Percentiles rank a stretch among this genome's conserved stretches.
phyloP scores from a whole-genome alignment of 495 filamentous ascomycete species.

The Aspergillus cavernicola region DNA sequence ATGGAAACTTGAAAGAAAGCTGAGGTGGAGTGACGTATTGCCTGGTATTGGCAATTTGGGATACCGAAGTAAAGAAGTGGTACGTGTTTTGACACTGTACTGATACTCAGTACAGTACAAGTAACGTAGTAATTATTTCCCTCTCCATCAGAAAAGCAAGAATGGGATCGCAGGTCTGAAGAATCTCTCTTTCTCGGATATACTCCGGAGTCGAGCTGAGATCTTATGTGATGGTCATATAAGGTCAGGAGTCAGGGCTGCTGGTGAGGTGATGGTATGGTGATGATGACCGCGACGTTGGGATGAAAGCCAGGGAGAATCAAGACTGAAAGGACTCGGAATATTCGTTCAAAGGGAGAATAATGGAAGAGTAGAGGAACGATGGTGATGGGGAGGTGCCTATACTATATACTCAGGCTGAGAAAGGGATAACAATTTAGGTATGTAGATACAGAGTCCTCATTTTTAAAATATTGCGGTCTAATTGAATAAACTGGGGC shows the following conservation, averaged over 20 bases:
- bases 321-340: neutral
- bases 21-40: slow-evolving; percentile 23
- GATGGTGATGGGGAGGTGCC: neutral
- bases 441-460: slow-evolving; percentile 13
- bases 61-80: neutral
- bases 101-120: neutral
- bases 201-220: slow-evolving; percentile 1
- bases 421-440: slow-evolving; percentile 20
- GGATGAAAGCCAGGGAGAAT: neutral
- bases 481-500: slow-evolving; percentile 14
- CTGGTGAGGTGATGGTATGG: slow-evolving; percentile 10
- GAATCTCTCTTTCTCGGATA: slow-evolving; percentile 1
- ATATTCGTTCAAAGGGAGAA: too few relatives aligned
- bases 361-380: neutral
- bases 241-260: slow-evolving; percentile 6
- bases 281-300: slow-evolving; percentile 15
- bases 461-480: slow-evolving; percentile 3
- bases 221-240: slow-evolving; percentile 20
- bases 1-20: slow-evolving; percentile 22
- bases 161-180: neutral
- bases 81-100: slow-evolving; percentile 8
- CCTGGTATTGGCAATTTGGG: slow-evolving; percentile 12
- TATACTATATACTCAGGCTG: slow-evolving; percentile 20
- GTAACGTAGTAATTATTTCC: neutral
- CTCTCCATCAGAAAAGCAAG: neutral